Conservation (phyloP, 2,329 filamentous ascomycete genomes). For the Neofusicoccum sp. region DNA sequence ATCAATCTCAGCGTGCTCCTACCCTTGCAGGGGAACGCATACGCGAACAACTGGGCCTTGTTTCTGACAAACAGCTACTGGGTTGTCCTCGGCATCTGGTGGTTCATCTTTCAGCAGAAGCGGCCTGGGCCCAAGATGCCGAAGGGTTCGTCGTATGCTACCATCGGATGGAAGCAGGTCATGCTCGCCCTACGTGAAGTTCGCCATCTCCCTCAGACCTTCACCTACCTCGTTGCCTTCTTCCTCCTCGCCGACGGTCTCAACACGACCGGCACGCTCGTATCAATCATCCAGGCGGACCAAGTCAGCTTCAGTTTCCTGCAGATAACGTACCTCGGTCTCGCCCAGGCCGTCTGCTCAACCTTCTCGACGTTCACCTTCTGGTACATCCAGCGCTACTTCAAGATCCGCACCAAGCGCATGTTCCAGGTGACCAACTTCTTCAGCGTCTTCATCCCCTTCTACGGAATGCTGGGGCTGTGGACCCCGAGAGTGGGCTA, state of each 20-base stretch:
- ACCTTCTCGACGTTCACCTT: conserved; percentile 64
- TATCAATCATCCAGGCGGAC: conserved; percentile 65
- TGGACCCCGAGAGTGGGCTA: conserved; percentile 59
- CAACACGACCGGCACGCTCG: conserved; percentile 71
- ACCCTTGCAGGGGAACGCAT: conserved; percentile 55
- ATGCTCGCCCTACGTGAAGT: conserved; percentile 46
- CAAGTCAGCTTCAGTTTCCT: conserved; percentile 68
- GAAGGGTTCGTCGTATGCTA: conserved; percentile 54
- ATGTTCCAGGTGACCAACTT: conserved; percentile 68
- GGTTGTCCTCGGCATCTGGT: conserved; percentile 65
- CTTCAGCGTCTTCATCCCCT: conserved; percentile 54
- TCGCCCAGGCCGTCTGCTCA: conserved; percentile 66
- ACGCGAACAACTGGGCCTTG: conserved; percentile 68
- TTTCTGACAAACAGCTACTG: conserved; percentile 69
- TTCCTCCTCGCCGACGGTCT: conserved; percentile 71
- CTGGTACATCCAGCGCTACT: conserved; percentile 64
- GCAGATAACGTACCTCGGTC: conserved; percentile 65
- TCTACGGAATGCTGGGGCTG: conserved; percentile 62
- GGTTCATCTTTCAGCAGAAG: conserved; percentile 67
- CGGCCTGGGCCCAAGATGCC: conserved; percentile 60
- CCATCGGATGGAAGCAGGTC: conserved; percentile 63
- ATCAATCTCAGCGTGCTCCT: conserved; percentile 56
- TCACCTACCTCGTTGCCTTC: conserved; percentile 65
- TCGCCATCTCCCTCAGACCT: conserved; percentile 65
- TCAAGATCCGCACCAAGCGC: conserved; percentile 62